phyloP scores from a whole-genome alignment of 106 monocot genomes.

The Vanilla planifolia region DNA sequence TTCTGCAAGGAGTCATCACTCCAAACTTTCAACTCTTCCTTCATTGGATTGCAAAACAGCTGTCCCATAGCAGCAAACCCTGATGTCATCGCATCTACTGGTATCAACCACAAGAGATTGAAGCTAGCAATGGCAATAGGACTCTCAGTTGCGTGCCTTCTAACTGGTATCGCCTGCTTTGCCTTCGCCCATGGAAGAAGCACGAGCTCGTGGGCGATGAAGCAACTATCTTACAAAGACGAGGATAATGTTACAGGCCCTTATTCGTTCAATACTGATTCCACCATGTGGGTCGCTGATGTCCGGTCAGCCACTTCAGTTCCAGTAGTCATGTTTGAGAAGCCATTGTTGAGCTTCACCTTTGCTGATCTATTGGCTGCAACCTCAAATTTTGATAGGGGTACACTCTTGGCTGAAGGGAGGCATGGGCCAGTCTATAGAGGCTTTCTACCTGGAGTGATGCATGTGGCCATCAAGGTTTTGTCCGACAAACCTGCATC shows the following conservation, averaged over 20 bases:
- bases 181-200: conserved; percentile 24
- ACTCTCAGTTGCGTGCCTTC: conserved; percentile 31
- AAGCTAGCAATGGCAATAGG: conserved; percentile 42
- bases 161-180: conserved; percentile 35
- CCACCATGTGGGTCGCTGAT: conserved; percentile 71
- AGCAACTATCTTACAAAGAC: conserved; percentile 46
- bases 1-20: conserved; percentile 43
- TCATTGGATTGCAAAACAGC: conserved; percentile 43
- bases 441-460: conserved; percentile 59
- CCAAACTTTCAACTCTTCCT: conserved; percentile 29
- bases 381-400: conserved; percentile 65
- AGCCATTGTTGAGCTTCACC: conserved; percentile 72
- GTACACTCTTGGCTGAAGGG: conserved; percentile 68
- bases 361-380: conserved; percentile 72
- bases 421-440: conserved; percentile 67
- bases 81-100: conserved; percentile 10
- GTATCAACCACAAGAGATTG: conserved; percentile 14
- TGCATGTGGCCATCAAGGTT: conserved; percentile 71
- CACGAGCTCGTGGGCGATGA: conserved; percentile 30
- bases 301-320: conserved; percentile 61
- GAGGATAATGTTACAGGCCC: conserved; percentile 54
- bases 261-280: conserved; percentile 65
- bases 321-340: conserved; percentile 87
- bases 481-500: conserved; percentile 39
- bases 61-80: conserved; percentile 86